Percentiles rank a stretch among this genome's conserved stretches.
Conservation (phyloP, 345 rosid species). For the Melaleuca alternifolia region DNA sequence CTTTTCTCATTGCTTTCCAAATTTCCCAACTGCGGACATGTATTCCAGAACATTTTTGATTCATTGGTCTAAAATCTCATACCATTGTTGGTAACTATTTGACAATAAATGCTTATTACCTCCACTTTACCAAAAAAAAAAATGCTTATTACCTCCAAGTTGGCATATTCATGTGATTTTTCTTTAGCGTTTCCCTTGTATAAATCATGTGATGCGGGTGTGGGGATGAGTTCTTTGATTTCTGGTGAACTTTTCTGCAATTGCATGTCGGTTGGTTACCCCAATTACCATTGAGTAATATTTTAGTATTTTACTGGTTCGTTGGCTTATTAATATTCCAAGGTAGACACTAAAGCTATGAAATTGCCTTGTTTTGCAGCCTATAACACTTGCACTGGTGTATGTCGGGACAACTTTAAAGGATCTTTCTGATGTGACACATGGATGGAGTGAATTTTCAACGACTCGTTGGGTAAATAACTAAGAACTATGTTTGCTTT, state of each 20-base stretch:
- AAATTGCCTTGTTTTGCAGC: conserved; percentile 32
- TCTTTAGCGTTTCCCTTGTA: background rate
- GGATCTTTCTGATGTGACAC: conserved; percentile 98
- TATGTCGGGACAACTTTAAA: conserved; percentile 93
- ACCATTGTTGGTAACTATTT: background rate
- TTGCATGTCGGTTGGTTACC: background rate
- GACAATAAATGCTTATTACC: background rate
- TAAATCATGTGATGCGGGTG: background rate
- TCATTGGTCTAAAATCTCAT: background rate
- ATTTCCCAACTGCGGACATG: background rate
- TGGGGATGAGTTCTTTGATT: background rate
- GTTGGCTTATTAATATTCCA: background rate
- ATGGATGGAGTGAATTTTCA: conserved; percentile 92
- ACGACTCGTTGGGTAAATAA: conserved; percentile 73
- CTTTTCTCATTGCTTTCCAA: background rate
- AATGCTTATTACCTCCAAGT: background rate
- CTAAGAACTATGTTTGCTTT: background rate
- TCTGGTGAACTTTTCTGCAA: background rate
- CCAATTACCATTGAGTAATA: background rate
- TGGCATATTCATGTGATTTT: background rate
- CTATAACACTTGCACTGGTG: conserved; percentile 83
- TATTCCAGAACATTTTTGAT: background rate
- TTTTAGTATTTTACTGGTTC: background rate
- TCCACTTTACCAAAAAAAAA: no score
- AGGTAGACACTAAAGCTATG: background rate